A percentile compares a stretch with the other conserved stretches of the same genome.
Conservation (phyloP, 2,329 filamentous ascomycete species). For the Fusarium liriodendri region DNA sequence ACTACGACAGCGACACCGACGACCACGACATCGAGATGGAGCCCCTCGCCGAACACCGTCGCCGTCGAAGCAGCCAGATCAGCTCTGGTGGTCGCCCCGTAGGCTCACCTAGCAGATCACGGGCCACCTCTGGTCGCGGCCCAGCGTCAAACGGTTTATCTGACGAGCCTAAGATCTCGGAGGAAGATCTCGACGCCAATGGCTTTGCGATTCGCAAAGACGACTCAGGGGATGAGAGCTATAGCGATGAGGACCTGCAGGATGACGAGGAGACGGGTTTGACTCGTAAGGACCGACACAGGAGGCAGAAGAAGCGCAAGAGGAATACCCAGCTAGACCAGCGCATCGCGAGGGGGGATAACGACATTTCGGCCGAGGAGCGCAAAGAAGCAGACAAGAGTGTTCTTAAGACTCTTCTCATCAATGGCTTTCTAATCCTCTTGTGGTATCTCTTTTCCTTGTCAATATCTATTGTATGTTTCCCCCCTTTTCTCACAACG, state of each 20-base stretch:
- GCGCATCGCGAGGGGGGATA: slow-evolving; percentile 70
- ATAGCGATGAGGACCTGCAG: slow-evolving; percentile 78
- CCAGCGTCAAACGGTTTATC: slow-evolving; percentile 41
- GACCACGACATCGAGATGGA: slow-evolving; percentile 67
- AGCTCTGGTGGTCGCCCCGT: slow-evolving; percentile 49
- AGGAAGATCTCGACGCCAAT: slow-evolving; percentile 51
- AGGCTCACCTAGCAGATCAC: slow-evolving; percentile 43
- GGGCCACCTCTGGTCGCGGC: slow-evolving; percentile 35
- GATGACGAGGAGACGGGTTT: slow-evolving; percentile 93
- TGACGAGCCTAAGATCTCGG: slow-evolving; percentile 60
- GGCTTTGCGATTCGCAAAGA: slow-evolving; percentile 44
- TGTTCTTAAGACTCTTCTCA: slow-evolving; percentile 73
- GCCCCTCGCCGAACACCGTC: slow-evolving; percentile 63
- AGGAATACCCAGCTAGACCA: slow-evolving; percentile 77
- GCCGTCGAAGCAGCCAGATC: slow-evolving; percentile 67
- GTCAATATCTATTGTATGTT: slow-evolving; percentile 85
- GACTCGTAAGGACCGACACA: slow-evolving; percentile 77
- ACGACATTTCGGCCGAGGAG: slow-evolving; percentile 73
- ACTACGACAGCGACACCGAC: slow-evolving; percentile 52
- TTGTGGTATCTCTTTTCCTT: slow-evolving; percentile 94
- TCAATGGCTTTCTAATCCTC: slow-evolving; percentile 85
- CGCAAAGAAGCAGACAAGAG: slow-evolving; percentile 80
- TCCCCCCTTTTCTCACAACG: background rate
- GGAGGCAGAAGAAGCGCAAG: slow-evolving; percentile 73
- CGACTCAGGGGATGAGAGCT: slow-evolving; percentile 62